phyloP scores from a whole-genome alignment of 495 filamentous ascomycete genomes.

The Penicillium alfredii region DNA sequence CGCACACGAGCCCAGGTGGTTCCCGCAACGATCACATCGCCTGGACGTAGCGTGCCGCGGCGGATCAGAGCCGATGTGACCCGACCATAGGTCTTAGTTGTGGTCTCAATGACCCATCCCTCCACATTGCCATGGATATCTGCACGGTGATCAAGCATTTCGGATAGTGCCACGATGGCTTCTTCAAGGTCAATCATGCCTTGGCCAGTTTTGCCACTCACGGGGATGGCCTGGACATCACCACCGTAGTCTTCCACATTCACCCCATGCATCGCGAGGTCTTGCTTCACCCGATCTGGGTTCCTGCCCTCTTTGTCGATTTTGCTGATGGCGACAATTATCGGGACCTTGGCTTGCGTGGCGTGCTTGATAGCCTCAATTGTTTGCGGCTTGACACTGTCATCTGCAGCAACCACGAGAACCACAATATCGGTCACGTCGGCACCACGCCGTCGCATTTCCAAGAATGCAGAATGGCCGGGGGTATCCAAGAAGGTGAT shows the following conservation, averaged over 20 bases:
- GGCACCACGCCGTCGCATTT: slow-evolving; percentile 93
- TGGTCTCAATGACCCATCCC: slow-evolving; percentile 93
- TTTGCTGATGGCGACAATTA: slow-evolving; percentile 98
- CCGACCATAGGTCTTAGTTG: slow-evolving; percentile 77
- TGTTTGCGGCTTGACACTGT: slow-evolving; percentile 96
- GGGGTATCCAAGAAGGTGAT: slow-evolving; percentile 98
- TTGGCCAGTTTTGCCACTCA: slow-evolving; percentile 88
- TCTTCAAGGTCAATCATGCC: slow-evolving; percentile 93
- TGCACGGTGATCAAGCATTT: slow-evolving; percentile 84
- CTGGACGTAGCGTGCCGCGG: slow-evolving; percentile 73
- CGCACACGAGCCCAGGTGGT: slow-evolving; percentile 78
- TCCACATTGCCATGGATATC: slow-evolving; percentile 72
- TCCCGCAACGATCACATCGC: slow-evolving; percentile 85
- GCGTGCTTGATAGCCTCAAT: slow-evolving; percentile 96
- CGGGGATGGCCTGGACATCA: slow-evolving; percentile 83
- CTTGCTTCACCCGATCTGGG: slow-evolving; percentile 75
- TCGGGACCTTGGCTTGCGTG: slow-evolving; percentile 80
- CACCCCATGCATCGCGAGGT: slow-evolving; percentile 77
- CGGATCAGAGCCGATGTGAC: slow-evolving; percentile 86
- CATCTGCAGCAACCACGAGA: slow-evolving; percentile 93
- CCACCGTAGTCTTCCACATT: slow-evolving; percentile 95
- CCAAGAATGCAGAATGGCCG: slow-evolving; percentile 90
- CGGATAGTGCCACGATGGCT: slow-evolving; percentile 72
- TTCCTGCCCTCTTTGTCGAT: slow-evolving; percentile 81
- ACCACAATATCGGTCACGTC: slow-evolving; percentile 97